phyloP scores from a whole-genome alignment of 225 moss, liverwort and hornwort genomes.

The Marchantia polymorpha region DNA sequence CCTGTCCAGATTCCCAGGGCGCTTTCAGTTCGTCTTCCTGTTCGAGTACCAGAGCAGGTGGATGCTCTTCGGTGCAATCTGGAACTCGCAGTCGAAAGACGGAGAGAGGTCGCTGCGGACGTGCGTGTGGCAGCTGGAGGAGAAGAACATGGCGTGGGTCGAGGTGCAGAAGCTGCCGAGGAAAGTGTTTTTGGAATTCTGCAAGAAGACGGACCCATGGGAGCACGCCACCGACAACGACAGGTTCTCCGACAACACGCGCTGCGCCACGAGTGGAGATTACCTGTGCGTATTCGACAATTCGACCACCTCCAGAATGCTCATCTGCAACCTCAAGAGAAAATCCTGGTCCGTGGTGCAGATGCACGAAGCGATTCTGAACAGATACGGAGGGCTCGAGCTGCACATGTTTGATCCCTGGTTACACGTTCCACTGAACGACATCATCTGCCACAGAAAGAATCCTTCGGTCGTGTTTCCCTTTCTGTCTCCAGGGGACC shows the following conservation, averaged over 20 bases:
- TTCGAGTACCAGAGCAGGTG: slow-evolving; percentile 9
- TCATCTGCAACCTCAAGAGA: slow-evolving; percentile 1
- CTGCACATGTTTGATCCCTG: slow-evolving; percentile 18
- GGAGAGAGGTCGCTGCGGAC: slow-evolving; percentile 13
- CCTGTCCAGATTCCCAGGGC: slow-evolving; percentile 14
- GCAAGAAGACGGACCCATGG: slow-evolving; percentile 16
- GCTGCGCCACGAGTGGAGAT: slow-evolving; percentile 5
- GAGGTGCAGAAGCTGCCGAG: slow-evolving; percentile 13
- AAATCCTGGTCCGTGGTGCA: slow-evolving; percentile 15
- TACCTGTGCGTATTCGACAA: slow-evolving; percentile 18
- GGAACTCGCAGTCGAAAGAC: slow-evolving; percentile 6
- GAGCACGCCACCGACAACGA: slow-evolving; percentile 3
- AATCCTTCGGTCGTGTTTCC: slow-evolving; percentile 7
- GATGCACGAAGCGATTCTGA: slow-evolving; percentile 10
- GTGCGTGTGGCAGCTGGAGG: slow-evolving; percentile 13
- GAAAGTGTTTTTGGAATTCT: slow-evolving; percentile 11
- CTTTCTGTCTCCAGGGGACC: slow-evolving; percentile 14
- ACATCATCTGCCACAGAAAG: background rate
- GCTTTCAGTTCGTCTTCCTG: slow-evolving; percentile 21
- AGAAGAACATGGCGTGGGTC: slow-evolving; percentile 24
- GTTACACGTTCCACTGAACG: slow-evolving; percentile 9
- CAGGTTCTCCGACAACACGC: slow-evolving; percentile 13
- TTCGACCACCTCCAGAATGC: slow-evolving; percentile 2
- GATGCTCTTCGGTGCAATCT: slow-evolving; percentile 17
- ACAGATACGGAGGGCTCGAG: slow-evolving; percentile 20